These are phyloP conservation scores for Colletotrichum chlorophyti DNA, from an alignment of 2,329 filamentous ascomycete species.

Conservation along the genomic window DNA sequence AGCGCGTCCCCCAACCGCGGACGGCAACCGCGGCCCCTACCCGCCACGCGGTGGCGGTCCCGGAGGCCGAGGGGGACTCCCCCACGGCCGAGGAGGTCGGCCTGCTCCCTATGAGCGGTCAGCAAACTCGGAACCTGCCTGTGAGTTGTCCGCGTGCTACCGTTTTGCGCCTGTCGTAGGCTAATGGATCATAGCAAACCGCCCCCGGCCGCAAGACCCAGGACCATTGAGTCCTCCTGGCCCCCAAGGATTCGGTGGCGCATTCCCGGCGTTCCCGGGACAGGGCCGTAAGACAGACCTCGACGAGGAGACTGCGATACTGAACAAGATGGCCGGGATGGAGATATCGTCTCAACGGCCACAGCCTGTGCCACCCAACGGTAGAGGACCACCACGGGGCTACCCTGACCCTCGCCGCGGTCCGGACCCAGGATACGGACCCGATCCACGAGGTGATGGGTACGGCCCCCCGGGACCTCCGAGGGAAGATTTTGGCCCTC, in stretches of 20 bases:
- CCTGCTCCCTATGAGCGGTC: constrained; percentile 47
- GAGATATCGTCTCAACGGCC: constrained; percentile 40
- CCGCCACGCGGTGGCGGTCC: constrained; percentile 44
- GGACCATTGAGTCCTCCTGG: constrained; percentile 38
- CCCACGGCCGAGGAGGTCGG: constrained; percentile 44
- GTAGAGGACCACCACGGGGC: constrained; percentile 39
- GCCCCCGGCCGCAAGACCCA: constrained; percentile 40
- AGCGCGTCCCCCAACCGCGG: constrained; percentile 47
- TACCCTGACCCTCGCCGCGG: constrained; percentile 34
- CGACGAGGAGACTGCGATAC: constrained; percentile 48
- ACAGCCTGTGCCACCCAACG: constrained; percentile 14
- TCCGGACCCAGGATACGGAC: constrained; percentile 40
- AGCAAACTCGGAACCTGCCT: constrained; percentile 47
- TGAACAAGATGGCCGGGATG: constrained; percentile 50
- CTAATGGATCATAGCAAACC: constrained; percentile 33
- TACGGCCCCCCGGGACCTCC: constrained; percentile 41
- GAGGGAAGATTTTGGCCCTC: constrained; percentile 55
- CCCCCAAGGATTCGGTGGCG: constrained; percentile 35
- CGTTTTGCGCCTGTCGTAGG: neutral
- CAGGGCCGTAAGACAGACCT: constrained; percentile 45
- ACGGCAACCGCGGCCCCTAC: constrained; percentile 44
- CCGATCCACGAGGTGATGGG: constrained; percentile 45
- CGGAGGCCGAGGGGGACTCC: constrained; percentile 41
- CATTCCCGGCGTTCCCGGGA: constrained; percentile 52
- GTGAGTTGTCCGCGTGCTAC: constrained; percentile 39